phyloP scores from a whole-genome alignment of 2,329 filamentous ascomycete genomes.

The Ilyonectria mors-panacis region DNA sequence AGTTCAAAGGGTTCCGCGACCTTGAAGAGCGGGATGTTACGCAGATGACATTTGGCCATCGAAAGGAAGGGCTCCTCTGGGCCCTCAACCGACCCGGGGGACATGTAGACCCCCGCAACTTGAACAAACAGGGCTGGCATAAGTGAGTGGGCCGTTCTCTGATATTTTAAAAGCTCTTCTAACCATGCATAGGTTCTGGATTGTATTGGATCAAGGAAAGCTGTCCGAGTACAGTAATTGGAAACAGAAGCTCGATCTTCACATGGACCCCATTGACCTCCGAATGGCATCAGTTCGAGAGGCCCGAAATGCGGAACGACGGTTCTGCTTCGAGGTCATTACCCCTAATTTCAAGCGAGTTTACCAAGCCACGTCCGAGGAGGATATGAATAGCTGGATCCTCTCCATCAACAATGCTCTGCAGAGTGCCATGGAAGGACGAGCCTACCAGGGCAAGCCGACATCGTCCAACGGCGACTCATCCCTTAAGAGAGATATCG shows the following conservation, averaged over 20 bases:
- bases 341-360: conserved; percentile 96
- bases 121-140: conserved; percentile 99
- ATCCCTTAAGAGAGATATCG: conserved; percentile 86
- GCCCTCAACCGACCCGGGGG: conserved; percentile 92
- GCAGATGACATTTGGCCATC: conserved; percentile 69
- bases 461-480: conserved; percentile 61
- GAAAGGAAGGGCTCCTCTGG: conserved; percentile 96
- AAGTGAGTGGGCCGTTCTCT: conserved; percentile 75
- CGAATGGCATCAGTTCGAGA: conserved; percentile 97
- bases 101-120: conserved; percentile 93
- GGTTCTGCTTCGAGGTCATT: conserved; percentile 99
- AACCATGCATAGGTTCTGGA: conserved; percentile 84
- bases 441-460: conserved; percentile 71
- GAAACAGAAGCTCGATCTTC: conserved; percentile 96
- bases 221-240: conserved; percentile 99
- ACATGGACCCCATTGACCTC: conserved; percentile 98
- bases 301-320: conserved; percentile 91
- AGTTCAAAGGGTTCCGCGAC: conserved; percentile 94
- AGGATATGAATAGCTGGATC: conserved; percentile 99
- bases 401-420: conserved; percentile 95
- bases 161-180: conserved; percentile 22
- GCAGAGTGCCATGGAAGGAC: conserved; percentile 93
- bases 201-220: conserved; percentile 96
- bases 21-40: conserved; percentile 85
- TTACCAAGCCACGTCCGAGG: conserved; percentile 97